A percentile compares a stretch with the other conserved stretches of the same genome.
phyloP scores from a whole-genome alignment of 2,329 filamentous ascomycete genomes.

The Ceratocystis cubensis region DNA sequence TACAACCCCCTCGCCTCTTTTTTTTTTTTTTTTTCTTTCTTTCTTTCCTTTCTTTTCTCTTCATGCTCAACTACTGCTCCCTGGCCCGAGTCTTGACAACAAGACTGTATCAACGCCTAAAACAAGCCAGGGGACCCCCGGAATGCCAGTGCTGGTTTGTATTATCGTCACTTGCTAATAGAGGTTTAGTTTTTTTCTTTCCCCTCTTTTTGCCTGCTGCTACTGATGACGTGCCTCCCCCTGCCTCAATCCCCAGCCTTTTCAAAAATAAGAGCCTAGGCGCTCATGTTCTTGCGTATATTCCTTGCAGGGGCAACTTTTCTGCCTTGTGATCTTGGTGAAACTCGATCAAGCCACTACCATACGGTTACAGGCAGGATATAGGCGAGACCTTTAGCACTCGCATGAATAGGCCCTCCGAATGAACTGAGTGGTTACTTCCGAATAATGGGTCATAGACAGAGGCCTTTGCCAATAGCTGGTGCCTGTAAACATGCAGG shows the following conservation, averaged over 20 bases:
- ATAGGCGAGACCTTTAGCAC: not conserved
- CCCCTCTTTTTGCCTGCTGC: not conserved
- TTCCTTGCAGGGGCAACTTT: too few species aligned
- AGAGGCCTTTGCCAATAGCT: not conserved
- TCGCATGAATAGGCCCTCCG: not conserved
- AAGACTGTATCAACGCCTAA: not conserved
- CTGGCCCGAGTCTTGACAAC: not conserved
- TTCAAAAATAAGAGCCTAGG: not conserved
- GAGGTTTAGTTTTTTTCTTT: not conserved
- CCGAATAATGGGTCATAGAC: not conserved
- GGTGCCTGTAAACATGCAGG: not conserved
- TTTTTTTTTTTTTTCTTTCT: not conserved
- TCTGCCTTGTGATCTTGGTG: not conserved
- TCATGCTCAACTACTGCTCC: not conserved
- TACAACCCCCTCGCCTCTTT: too few species aligned
- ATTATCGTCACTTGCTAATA: not conserved
- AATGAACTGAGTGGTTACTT: not conserved
- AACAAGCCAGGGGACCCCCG: not conserved
- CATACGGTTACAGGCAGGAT: not conserved
- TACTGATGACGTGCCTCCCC: not conserved
- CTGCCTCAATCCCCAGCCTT: constrained; percentile 1
- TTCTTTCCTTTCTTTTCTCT: not conserved
- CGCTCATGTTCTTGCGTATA: too few species aligned
- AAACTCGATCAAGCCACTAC: constrained; percentile 4
- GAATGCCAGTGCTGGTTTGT: not conserved